Evolutionary conservation across 2,329 filamentous ascomycete genomes (phyloP).

Genomic region (Beauveria scarabaeidicola): DNA sequence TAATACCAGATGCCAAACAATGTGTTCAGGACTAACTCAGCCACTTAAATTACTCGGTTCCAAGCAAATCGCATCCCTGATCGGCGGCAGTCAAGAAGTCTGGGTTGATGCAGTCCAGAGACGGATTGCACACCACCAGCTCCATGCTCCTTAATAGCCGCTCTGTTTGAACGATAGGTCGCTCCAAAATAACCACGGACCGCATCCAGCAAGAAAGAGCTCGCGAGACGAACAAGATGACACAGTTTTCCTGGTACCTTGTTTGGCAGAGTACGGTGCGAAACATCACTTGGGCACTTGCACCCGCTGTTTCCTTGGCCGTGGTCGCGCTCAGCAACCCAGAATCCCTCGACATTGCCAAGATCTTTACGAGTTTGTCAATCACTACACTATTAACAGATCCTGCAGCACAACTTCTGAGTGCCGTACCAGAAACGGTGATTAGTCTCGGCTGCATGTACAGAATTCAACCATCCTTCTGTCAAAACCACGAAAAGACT

Average conservation of each 20-base stretch:
- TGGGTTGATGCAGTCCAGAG: slow-evolving; percentile 15
- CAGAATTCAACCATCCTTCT: slow-evolving; percentile 15
- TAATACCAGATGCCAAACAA: background rate
- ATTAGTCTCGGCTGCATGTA: slow-evolving; percentile 15
- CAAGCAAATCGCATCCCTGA: slow-evolving; percentile 14
- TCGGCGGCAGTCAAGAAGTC: slow-evolving; percentile 12
- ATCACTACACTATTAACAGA: slow-evolving; percentile 16
- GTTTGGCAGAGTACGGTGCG: slow-evolving; percentile 15
- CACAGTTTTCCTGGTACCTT: slow-evolving; percentile 12
- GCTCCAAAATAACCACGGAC: slow-evolving; percentile 22
- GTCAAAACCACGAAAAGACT: background rate
- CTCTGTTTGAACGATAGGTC: slow-evolving; percentile 32
- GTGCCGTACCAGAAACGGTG: slow-evolving; percentile 12
- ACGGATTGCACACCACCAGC: slow-evolving; percentile 15
- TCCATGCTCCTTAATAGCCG: slow-evolving; percentile 29
- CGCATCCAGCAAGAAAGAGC: slow-evolving; percentile 27
- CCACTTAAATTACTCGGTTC: slow-evolving; percentile 12
- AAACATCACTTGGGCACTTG: slow-evolving; percentile 14
- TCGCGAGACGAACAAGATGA: slow-evolving; percentile 18
- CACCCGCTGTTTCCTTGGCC: slow-evolving; percentile 11
- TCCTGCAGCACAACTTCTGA: slow-evolving; percentile 13
- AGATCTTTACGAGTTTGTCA: slow-evolving; percentile 17
- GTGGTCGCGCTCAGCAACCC: background rate
- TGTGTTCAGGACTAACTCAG: background rate
- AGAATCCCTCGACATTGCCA: slow-evolving; percentile 6